Conservation (phyloP, 2,329 filamentous ascomycete genomes). For the Ophiostoma sp. region DNA sequence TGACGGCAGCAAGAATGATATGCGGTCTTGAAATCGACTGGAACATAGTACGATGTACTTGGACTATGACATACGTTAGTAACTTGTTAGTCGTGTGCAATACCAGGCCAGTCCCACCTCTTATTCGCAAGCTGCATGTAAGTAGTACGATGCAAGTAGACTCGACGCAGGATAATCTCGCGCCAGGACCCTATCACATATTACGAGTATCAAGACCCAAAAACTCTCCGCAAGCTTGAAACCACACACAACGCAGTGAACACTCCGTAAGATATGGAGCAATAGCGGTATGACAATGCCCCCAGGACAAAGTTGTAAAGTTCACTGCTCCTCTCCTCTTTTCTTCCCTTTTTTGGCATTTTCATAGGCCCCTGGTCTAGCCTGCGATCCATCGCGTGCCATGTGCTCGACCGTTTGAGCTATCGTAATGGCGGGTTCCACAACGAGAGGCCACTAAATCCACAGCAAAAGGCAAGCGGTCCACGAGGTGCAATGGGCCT, state of each 20-base stretch:
- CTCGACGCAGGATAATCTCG: neutral
- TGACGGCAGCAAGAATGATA: neutral
- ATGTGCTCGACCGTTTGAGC: slow-evolving; percentile 22
- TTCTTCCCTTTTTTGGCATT: neutral
- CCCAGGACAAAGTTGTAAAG: neutral
- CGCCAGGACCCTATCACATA: neutral
- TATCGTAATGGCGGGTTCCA: slow-evolving; percentile 2
- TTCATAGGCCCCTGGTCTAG: neutral
- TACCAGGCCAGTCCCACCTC: neutral
- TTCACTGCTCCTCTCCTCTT: neutral
- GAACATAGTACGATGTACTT: neutral
- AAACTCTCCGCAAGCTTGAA: neutral
- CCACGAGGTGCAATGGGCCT: neutral
- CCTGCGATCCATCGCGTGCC: slow-evolving; percentile 16
- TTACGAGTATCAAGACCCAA: neutral
- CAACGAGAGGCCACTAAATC: neutral
- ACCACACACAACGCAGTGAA: neutral
- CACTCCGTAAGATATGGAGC: neutral
- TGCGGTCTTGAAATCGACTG: neutral
- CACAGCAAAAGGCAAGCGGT: neutral
- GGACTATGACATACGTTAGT: neutral
- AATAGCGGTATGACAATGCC: neutral
- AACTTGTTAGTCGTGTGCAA: neutral
- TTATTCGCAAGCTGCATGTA: neutral
- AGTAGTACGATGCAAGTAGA: neutral